Evolutionary conservation across 2,329 filamentous ascomycete genomes (phyloP).

Genomic region (Fusarium paranaense): DNA sequence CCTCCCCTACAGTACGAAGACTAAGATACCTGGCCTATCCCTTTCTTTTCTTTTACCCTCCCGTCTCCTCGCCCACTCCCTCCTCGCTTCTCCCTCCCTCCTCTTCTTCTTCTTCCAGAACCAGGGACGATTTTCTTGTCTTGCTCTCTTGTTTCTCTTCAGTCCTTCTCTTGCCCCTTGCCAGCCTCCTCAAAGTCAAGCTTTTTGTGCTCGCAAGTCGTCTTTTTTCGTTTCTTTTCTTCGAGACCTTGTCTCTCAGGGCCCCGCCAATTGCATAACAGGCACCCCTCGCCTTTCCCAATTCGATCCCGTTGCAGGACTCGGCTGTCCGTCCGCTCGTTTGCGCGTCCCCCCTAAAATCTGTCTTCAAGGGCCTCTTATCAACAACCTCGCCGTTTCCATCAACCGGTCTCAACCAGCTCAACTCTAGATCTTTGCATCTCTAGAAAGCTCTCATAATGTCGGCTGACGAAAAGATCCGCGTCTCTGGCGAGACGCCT

Average conservation of each 20-base stretch:
- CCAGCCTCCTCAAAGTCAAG: slow-evolving; percentile 25
- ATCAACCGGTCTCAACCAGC: slow-evolving; percentile 28
- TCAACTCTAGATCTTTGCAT: slow-evolving; percentile 35
- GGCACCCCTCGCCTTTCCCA: slow-evolving; percentile 44
- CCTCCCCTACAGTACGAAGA: slow-evolving; percentile 9
- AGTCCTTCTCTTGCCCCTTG: slow-evolving; percentile 40
- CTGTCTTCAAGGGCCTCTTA: slow-evolving; percentile 45
- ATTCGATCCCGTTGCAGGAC: slow-evolving; percentile 46
- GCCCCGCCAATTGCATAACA: slow-evolving; percentile 53
- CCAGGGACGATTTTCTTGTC: slow-evolving; percentile 32
- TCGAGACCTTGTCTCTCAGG: slow-evolving; percentile 38
- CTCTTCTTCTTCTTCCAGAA: slow-evolving; percentile 30
- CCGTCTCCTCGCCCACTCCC: slow-evolving; percentile 11
- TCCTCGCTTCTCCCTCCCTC: slow-evolving; percentile 13
- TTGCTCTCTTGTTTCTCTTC: slow-evolving; percentile 34
- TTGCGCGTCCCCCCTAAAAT: slow-evolving; percentile 52
- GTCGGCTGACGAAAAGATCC: slow-evolving; percentile 79
- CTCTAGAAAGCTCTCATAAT: slow-evolving; percentile 61
- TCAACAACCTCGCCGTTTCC: slow-evolving; percentile 36
- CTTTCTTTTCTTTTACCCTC: slow-evolving; percentile 23
- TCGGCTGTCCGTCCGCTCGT: slow-evolving; percentile 54
- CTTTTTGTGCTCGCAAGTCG: slow-evolving; percentile 32
- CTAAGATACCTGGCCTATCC: slow-evolving; percentile 26
- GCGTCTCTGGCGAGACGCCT: slow-evolving; percentile 81
- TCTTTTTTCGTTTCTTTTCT: slow-evolving; percentile 48